A percentile compares a stretch with the other conserved stretches of the same genome.
phyloP scores from a whole-genome alignment of 176 grass and related monocot genomes.

The Aegilops umbellulata region DNA sequence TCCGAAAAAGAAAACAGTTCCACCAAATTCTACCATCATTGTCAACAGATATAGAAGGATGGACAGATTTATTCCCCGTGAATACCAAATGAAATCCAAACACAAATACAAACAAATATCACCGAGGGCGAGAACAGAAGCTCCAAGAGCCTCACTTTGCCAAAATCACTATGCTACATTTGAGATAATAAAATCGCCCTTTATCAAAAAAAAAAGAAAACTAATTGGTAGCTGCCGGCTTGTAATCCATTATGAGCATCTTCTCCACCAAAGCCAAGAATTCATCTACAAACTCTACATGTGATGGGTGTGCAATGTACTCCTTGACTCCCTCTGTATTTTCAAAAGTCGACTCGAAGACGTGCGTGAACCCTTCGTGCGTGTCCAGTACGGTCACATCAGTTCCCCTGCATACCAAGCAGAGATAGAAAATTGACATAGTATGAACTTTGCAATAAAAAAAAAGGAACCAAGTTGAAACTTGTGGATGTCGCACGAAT shows the following conservation, averaged over 20 bases:
- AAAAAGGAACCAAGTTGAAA: neutral
- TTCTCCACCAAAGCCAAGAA: conserved; percentile 63
- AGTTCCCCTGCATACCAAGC: conserved; percentile 51
- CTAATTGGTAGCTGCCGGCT: conserved; percentile 36
- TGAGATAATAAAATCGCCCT: too few relatives aligned
- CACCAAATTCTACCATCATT: too few relatives aligned
- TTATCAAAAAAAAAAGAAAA: too few relatives aligned
- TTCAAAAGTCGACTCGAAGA: conserved; percentile 89
- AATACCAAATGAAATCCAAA: neutral
- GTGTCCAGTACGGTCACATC: conserved; percentile 84
- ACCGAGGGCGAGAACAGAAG: neutral
- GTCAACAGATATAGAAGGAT: too few relatives aligned
- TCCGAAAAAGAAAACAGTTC: too few relatives aligned
- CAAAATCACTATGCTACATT: too few relatives aligned
- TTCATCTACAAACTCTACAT: conserved; percentile 59
- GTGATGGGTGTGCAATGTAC: conserved; percentile 71
- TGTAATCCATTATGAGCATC: conserved; percentile 66
- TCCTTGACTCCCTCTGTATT: conserved; percentile 60
- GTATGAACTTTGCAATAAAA: neutral
- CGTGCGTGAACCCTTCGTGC: conserved; percentile 88
- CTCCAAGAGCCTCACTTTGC: neutral
- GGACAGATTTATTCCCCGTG: too few relatives aligned
- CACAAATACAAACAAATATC: neutral
- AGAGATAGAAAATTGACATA: neutral
- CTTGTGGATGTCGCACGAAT: neutral